Percentiles rank a stretch among this genome's conserved stretches.
Evolutionary conservation across 495 filamentous ascomycete genomes (phyloP).

Genomic region (Penicillium ucsense): DNA sequence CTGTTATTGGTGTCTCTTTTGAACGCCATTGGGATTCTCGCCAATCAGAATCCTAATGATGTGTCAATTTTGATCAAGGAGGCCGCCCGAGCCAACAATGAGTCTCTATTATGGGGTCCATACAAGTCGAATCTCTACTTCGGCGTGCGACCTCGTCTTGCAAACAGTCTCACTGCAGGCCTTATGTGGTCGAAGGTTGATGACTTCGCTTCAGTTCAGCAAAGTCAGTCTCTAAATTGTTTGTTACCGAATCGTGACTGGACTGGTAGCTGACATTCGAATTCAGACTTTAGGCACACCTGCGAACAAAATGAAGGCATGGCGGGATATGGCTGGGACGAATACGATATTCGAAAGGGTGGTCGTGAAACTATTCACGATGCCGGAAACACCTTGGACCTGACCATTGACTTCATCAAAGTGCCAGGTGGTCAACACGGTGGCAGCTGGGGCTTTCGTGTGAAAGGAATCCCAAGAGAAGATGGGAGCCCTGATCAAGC

Average conservation of each 20-base stretch:
- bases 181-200: conserved; percentile 89
- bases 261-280: background rate
- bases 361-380: conserved; percentile 87
- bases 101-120: conserved; percentile 90
- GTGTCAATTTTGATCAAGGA: conserved; percentile 32
- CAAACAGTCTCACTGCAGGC: conserved; percentile 72
- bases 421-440: conserved; percentile 80
- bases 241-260: background rate
- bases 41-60: conserved; percentile 24
- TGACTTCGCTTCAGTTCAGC: conserved; percentile 63
- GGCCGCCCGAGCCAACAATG: conserved; percentile 53
- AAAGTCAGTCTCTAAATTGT: conserved; percentile 50
- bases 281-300: conserved; percentile 76
- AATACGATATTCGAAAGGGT: conserved; percentile 81
- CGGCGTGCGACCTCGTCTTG: conserved; percentile 78
- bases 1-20: conserved; percentile 23
- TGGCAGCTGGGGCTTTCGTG: conserved; percentile 82
- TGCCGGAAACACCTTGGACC: conserved; percentile 72
- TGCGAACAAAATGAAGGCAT: conserved; percentile 95
- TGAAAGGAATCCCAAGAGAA: conserved; percentile 71
- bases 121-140: conserved; percentile 96
- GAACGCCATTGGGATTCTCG: conserved; percentile 22
- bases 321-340: conserved; percentile 94
- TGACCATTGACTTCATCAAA: conserved; percentile 90
- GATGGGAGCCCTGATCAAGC: conserved; percentile 56